Conservation (phyloP, 2,329 filamentous ascomycete genomes). For the Pestalotiopsis sp. region DNA sequence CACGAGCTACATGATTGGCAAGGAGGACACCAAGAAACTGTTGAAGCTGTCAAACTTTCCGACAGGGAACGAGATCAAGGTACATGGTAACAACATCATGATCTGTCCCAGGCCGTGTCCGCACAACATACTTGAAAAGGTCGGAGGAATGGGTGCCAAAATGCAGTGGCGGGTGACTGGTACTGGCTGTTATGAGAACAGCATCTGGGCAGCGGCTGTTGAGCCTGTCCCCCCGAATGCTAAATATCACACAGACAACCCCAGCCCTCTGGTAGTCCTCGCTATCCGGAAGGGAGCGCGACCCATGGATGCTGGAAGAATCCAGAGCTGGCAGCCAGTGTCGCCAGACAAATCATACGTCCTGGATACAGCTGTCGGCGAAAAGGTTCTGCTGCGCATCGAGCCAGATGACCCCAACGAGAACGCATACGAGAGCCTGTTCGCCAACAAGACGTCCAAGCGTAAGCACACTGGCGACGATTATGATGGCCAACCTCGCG, state of each 20-base stretch:
- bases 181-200: constrained; percentile 73
- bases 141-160: constrained; percentile 83
- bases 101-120: constrained; percentile 81
- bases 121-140: constrained; percentile 73
- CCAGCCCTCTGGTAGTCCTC: constrained; percentile 77
- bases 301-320: constrained; percentile 78
- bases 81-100: constrained; percentile 86
- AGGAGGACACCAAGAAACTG: constrained; percentile 71
- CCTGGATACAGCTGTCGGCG: constrained; percentile 82
- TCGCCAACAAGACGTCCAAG: constrained; percentile 62
- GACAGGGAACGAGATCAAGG: constrained; percentile 72
- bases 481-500: constrained; percentile 24
- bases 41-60: constrained; percentile 70
- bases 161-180: constrained; percentile 83
- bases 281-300: constrained; percentile 75
- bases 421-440: constrained; percentile 64
- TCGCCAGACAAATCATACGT: constrained; percentile 69
- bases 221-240: constrained; percentile 69
- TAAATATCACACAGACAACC: constrained; percentile 77
- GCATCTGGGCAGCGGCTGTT: constrained; percentile 84
- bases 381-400: constrained; percentile 82
- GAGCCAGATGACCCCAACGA: constrained; percentile 69
- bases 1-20: constrained; percentile 84
- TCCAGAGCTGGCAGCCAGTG: constrained; percentile 81
- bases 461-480: constrained; percentile 57